These are phyloP conservation scores for Blastobotrys capitulatus DNA, from an alignment of 1,139 yeast species.

Conservation along the genomic window DNA sequence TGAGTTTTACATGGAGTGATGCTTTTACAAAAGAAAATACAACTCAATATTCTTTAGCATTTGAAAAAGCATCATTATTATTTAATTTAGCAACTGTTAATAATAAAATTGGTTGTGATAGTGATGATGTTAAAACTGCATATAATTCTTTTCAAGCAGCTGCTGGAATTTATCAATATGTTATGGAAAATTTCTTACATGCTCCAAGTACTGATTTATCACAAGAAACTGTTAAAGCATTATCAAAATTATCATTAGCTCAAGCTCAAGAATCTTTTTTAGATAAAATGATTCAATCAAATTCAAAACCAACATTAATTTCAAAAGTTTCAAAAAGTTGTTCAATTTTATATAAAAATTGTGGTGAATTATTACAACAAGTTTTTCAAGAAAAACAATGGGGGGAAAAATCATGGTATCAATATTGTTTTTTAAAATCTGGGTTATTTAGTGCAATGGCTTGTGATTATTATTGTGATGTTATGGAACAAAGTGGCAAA, in stretches of 20 bases:
- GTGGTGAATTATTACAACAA: conserved; percentile 41
- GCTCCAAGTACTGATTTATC: conserved; percentile 81
- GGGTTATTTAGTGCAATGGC: conserved; percentile 45
- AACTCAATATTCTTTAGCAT: conserved; percentile 65
- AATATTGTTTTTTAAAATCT: conserved; percentile 40
- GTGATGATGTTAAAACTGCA: conserved; percentile 51
- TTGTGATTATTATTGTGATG: conserved; percentile 49
- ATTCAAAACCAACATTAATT: conserved; percentile 50
- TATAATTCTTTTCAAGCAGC: conserved; percentile 65
- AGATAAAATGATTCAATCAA: conserved; percentile 49
- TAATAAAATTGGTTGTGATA: conserved; percentile 45
- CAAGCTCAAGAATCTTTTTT: conserved; percentile 87
- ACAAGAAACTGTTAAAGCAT: conserved; percentile 62
- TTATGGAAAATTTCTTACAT: conserved; percentile 78
- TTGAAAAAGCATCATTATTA: conserved; percentile 81
- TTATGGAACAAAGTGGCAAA: conserved; percentile 46
- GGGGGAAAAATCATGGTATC: conserved; percentile 49
- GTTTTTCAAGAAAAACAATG: conserved; percentile 46
- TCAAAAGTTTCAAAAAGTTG: conserved; percentile 68
- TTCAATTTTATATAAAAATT: conserved; percentile 49
- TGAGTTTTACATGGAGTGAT: conserved; percentile 77
- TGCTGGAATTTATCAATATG: conserved; percentile 68
- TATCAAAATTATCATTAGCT: conserved; percentile 64
- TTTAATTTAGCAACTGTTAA: conserved; percentile 66
- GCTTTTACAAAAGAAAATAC: conserved; percentile 54